These are phyloP conservation scores for Elsinoe australis DNA, from an alignment of 2,329 filamentous ascomycete species.

Conservation along the genomic window DNA sequence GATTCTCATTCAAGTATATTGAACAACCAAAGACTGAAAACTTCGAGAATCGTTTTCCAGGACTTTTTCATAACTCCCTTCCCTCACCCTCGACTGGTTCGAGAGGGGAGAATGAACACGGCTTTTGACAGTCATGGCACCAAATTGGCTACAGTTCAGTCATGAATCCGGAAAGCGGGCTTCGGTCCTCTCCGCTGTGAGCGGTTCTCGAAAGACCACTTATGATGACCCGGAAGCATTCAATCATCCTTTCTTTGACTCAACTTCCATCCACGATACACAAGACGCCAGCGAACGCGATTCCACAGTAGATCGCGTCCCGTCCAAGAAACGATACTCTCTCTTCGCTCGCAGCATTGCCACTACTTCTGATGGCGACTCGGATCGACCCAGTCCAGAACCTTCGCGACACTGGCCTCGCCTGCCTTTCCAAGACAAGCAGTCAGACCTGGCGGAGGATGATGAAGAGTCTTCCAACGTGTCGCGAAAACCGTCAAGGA, in stretches of 20 bases:
- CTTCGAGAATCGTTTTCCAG: background rate
- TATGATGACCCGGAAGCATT: slow-evolving; percentile 10
- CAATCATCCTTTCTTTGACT: slow-evolving; percentile 11
- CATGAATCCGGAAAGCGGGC: slow-evolving; percentile 15
- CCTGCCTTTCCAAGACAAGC: slow-evolving; percentile 17
- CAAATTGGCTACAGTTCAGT: slow-evolving; percentile 16
- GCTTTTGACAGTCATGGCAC: slow-evolving; percentile 14
- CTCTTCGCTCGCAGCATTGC: slow-evolving; percentile 15
- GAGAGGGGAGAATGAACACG: slow-evolving; percentile 11
- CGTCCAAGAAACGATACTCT: slow-evolving; percentile 15
- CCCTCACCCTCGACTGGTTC: slow-evolving; percentile 9
- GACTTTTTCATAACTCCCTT: slow-evolving; percentile 2
- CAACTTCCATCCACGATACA: slow-evolving; percentile 4
- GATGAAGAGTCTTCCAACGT: slow-evolving; percentile 16
- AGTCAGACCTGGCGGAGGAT: background rate
- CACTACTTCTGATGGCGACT: slow-evolving; percentile 9
- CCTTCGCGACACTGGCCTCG: slow-evolving; percentile 11
- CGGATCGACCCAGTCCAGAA: slow-evolving; percentile 6
- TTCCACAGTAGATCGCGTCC: slow-evolving; percentile 1
- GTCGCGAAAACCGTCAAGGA: slow-evolving; percentile 15
- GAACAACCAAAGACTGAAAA: slow-evolving; percentile 11
- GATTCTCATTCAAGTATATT: slow-evolving; percentile 13
- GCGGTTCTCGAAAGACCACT: background rate
- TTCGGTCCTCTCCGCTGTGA: slow-evolving; percentile 14
- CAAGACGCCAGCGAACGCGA: slow-evolving; percentile 5